phyloP scores from a whole-genome alignment of 2,329 filamentous ascomycete species.

The Amesomyces nigricolor region DNA sequence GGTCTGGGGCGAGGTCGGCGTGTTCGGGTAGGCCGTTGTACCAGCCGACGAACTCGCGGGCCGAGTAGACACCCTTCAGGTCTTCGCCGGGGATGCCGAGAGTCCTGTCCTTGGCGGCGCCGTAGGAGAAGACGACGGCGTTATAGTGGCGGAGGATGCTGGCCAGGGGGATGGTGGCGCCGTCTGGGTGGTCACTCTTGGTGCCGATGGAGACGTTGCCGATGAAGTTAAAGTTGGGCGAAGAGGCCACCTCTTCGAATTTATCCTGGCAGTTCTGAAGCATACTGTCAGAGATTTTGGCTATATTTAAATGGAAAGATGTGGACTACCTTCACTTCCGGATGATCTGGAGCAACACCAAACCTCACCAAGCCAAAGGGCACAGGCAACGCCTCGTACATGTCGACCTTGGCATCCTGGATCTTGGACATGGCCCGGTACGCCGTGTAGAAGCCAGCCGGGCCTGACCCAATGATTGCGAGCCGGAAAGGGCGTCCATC shows the following conservation, averaged over 20 bases:
- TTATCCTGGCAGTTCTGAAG: constrained; percentile 86
- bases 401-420: constrained; percentile 70
- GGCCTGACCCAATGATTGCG: constrained; percentile 87
- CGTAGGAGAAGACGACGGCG: constrained; percentile 87
- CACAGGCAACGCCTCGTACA: constrained; percentile 92
- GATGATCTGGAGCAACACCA: constrained; percentile 96
- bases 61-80: constrained; percentile 73
- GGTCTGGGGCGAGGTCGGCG: constrained; percentile 63
- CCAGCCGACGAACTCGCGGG: constrained; percentile 93
- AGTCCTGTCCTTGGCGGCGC: constrained; percentile 75
- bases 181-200: constrained; percentile 33
- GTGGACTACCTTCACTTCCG: constrained; percentile 80
- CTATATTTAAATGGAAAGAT: not conserved
- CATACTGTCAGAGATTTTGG: not conserved
- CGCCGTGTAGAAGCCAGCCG: constrained; percentile 92
- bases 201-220: constrained; percentile 80
- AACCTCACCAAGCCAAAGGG: constrained; percentile 90
- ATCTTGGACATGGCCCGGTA: constrained; percentile 77
- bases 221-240: constrained; percentile 79
- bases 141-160: constrained; percentile 78
- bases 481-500: constrained; percentile 60
- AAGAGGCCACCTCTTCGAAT: constrained; percentile 80
- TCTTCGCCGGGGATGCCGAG: constrained; percentile 75
- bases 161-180: constrained; percentile 56
- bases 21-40: constrained; percentile 93